These are phyloP conservation scores for Podospora australis DNA, from an alignment of 495 filamentous ascomycete genomes.

Conservation along the genomic window DNA sequence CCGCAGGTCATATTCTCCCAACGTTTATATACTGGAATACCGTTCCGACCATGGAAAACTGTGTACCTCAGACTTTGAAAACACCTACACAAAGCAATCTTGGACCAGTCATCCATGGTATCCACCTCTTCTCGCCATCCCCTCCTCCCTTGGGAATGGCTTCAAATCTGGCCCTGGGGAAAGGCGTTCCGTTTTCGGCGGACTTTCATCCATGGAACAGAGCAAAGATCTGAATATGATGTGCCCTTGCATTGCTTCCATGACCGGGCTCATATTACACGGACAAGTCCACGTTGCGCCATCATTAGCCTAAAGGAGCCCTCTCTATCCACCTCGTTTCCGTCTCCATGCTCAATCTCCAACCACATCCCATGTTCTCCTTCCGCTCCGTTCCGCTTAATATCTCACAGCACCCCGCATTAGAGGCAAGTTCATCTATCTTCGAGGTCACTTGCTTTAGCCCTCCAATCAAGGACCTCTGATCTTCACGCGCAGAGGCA, in stretches of 20 bases:
- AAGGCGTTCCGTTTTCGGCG: background rate
- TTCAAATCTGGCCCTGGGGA: too few relatives aligned
- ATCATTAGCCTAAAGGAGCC: slow-evolving; percentile 10
- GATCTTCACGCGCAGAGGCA: slow-evolving; percentile 6
- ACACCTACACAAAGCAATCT: too few relatives aligned
- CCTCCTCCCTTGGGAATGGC: too few relatives aligned
- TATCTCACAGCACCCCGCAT: slow-evolving; percentile 15
- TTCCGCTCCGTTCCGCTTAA: slow-evolving; percentile 20
- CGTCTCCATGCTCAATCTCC: slow-evolving; percentile 16
- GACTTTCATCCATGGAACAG: background rate
- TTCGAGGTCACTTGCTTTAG: slow-evolving; percentile 15
- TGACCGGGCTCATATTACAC: background rate
- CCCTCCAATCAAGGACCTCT: slow-evolving; percentile 23
- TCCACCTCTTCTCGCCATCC: too few relatives aligned
- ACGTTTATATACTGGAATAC: too few relatives aligned
- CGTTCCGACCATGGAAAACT: too few relatives aligned
- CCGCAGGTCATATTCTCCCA: too few relatives aligned
- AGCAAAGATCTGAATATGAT: background rate
- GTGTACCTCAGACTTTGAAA: too few relatives aligned
- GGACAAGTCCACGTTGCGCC: slow-evolving; percentile 1
- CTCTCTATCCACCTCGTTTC: slow-evolving; percentile 11
- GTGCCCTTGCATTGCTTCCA: background rate
- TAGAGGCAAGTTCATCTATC: slow-evolving; percentile 16
- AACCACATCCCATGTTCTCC: slow-evolving; percentile 4
- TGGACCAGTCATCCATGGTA: too few relatives aligned